Percentiles rank a stretch among this genome's conserved stretches.
Evolutionary conservation across 495 filamentous ascomycete genomes (phyloP).

Genomic region (Neurospora sp.): DNA sequence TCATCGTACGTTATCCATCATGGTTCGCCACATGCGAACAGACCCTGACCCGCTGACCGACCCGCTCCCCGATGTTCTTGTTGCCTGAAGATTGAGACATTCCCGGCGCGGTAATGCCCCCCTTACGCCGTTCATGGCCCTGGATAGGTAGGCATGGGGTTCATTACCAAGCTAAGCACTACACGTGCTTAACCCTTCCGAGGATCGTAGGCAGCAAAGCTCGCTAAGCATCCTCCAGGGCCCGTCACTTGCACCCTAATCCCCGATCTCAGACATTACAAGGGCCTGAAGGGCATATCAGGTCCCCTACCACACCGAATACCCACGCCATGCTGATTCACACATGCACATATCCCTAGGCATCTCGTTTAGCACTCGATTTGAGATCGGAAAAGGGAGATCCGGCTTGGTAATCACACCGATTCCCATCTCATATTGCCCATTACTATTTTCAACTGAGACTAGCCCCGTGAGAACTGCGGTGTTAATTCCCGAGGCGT

Average conservation of each 20-base stretch:
- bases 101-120: background rate
- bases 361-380: background rate
- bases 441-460: background rate
- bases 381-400: background rate
- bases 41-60: background rate
- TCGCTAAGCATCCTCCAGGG: background rate
- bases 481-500: background rate
- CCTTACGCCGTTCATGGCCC: too few species aligned
- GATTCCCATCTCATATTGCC: background rate
- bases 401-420: background rate
- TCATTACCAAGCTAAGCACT: background rate
- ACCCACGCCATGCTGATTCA: background rate
- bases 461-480: background rate
- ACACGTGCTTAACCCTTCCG: background rate
- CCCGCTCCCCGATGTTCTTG: background rate
- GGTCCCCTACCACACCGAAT: background rate
- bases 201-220: background rate
- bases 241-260: background rate
- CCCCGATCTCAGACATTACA: background rate
- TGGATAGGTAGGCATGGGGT: background rate
- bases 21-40: background rate
- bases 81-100: background rate
- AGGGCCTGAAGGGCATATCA: background rate
- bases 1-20: background rate
- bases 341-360: background rate